These are phyloP conservation scores for Ulmus americana DNA, from an alignment of 331 rosid genomes.

Conservation along the genomic window DNA sequence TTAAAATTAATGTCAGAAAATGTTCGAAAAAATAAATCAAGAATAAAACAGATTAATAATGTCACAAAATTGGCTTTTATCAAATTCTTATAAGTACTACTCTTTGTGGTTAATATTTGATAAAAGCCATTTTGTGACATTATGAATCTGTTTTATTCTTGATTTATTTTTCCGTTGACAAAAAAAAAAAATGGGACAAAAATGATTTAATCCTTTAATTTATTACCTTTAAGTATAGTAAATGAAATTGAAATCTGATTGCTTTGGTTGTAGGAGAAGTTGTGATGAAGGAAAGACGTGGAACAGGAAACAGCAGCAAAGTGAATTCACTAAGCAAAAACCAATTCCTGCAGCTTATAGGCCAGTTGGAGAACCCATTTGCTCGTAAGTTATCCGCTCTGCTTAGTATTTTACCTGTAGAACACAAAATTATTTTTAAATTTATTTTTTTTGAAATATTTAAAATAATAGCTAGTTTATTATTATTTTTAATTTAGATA, in stretches of 20 bases:
- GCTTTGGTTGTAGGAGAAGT: conserved; percentile 39
- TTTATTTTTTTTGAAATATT: neutral
- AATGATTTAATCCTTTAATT: no score
- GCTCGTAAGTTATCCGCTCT: conserved; percentile 62
- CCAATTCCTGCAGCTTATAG: conserved; percentile 27
- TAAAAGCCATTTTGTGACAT: no score
- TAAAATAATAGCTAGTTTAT: neutral
- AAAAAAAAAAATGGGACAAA: no score
- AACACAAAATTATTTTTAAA: neutral
- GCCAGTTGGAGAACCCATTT: conserved; percentile 57
- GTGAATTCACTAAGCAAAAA: conserved; percentile 32
- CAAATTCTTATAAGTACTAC: no score
- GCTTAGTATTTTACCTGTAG: no score
- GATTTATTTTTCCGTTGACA: no score
- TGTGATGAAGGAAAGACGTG: conserved; percentile 34
- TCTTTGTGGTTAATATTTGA: no score
- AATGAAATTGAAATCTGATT: neutral
- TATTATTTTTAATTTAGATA: neutral
- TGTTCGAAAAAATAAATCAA: no score
- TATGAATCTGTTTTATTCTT: no score
- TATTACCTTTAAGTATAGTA: neutral
- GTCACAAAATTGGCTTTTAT: no score
- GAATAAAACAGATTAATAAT: no score
- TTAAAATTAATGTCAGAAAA: no score
- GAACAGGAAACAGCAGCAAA: conserved; percentile 35